Base-by-base conservation (phyloP, 2,329 filamentous ascomycete genomes). In the Zymoseptoria tritici region DNA sequence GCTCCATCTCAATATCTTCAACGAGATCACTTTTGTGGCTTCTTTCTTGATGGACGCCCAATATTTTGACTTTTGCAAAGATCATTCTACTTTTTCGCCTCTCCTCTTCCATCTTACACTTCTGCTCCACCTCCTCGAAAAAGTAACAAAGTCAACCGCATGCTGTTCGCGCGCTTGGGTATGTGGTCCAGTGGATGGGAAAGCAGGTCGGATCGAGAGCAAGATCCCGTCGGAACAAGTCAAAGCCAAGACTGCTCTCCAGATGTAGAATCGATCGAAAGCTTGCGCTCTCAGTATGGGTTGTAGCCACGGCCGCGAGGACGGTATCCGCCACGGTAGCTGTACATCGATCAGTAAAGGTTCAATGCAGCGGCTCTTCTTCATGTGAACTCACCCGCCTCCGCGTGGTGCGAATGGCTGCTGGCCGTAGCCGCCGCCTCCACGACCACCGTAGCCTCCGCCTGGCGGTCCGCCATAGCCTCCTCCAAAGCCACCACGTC, bases 401-500 rank as follows among this genome's bases (percentile, higher is more conserved):
- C 77, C 76, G 58, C 76, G 71, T 49, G 75, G 75, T 56, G 72
- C 51, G 50, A 54, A 55, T 22, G 54, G 57, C 11, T 58, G 62
- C n/a, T 59, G 61, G 42, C 75, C 76, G 68, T 77, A 80, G 58
- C 79, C 68, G 19, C 67, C 66, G 22, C 66, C 64, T 50, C 63
- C 56, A 22, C 60, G 59, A 51, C 60, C 60, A 52, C 65, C 58
- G 24, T 50, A 49, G 49, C 61, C 60, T 54, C 62, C 67, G 20
- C 59, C 58, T 26, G 66, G 67, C 49, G 67, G 61, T 46, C 60
- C 67, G 19, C 68, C 70, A 54, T 68, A 72, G 24, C 71, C 78
- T 58, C 82, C 82, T 20, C 78, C 77, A 60, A 62, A 66, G 29
- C 62, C 62, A 50, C 78, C 76, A 57, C 80, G 75, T 67, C 87